Evolutionary conservation across 208 protist species (phyloP).

Genomic region (Leptomonas pyrrhocoris): DNA sequence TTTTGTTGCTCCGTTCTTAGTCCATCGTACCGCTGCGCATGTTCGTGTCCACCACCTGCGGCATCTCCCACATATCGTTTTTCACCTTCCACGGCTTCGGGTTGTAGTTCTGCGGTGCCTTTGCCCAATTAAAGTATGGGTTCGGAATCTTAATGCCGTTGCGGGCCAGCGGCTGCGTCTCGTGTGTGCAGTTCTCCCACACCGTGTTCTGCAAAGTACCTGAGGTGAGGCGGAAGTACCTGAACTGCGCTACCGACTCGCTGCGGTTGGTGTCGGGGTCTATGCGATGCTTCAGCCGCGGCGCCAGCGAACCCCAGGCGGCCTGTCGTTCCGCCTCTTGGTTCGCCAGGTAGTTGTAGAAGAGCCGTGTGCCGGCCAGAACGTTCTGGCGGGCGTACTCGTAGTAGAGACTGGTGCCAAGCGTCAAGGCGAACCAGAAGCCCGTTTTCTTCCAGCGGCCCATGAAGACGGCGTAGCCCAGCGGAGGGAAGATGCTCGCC

Average conservation of each 20-base stretch:
- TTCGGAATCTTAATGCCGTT: conserved; percentile 62
- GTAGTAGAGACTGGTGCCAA: conserved; percentile 58
- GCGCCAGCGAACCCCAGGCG: conserved; percentile 69
- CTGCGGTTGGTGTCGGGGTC: conserved; percentile 86
- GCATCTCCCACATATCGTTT: conserved; percentile 88
- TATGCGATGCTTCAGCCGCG: conserved; percentile 62
- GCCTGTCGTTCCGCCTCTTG: conserved; percentile 67
- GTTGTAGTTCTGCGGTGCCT: conserved; percentile 79
- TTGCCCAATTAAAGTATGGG: conserved; percentile 89
- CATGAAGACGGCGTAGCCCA: conserved; percentile 85
- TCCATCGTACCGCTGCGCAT: conserved; percentile 63
- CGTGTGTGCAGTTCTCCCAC: conserved; percentile 79
- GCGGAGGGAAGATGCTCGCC: conserved; percentile 68
- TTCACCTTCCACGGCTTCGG: conserved; percentile 66
- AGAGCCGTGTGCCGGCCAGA: conserved; percentile 62
- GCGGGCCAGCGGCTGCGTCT: conserved; percentile 61
- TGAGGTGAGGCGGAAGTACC: conserved; percentile 73
- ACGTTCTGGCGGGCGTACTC: conserved; percentile 78
- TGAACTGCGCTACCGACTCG: conserved; percentile 73
- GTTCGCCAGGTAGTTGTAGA: conserved; percentile 81
- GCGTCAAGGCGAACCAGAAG: conserved; percentile 64
- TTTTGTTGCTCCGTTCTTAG: conserved; percentile 8
- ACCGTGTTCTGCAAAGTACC: conserved; percentile 75
- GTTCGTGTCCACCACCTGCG: conserved; percentile 68
- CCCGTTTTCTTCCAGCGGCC: conserved; percentile 72